These are phyloP conservation scores for Chrysopogon serrulatus DNA, from an alignment of 176 grass and related monocot genomes.

Conservation along the genomic window DNA sequence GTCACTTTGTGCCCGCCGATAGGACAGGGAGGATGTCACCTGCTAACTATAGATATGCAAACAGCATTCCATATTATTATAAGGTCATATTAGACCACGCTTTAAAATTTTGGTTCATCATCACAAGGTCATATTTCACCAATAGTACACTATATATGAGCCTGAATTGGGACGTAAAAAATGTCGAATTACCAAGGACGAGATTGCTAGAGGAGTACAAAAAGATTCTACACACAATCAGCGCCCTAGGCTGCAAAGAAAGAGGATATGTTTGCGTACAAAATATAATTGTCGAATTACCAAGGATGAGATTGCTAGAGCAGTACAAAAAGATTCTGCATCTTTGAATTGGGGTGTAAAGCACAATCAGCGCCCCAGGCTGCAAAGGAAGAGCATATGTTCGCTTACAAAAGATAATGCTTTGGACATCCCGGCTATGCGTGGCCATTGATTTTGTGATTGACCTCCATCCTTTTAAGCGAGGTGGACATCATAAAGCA, in stretches of 20 bases:
- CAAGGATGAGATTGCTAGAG: neutral
- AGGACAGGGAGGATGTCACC: conserved; percentile 8
- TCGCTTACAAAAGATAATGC: neutral
- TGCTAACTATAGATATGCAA: neutral
- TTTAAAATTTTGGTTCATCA: neutral
- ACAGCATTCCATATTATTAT: conserved; percentile 5
- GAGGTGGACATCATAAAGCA: neutral
- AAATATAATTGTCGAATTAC: too few relatives aligned
- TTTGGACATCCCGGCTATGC: neutral
- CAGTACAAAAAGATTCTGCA: neutral
- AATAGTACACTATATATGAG: too few relatives aligned
- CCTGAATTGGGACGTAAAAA: neutral
- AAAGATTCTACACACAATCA: neutral
- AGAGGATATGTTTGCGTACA: neutral
- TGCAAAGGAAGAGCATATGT: neutral
- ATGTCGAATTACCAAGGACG: neutral
- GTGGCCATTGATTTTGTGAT: neutral
- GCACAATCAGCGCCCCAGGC: neutral
- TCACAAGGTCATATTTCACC: neutral
- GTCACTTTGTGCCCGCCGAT: conserved; percentile 13
- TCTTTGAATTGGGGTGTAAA: neutral
- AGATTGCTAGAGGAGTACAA: neutral
- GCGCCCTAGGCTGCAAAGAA: neutral
- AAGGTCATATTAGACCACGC: too few relatives aligned
- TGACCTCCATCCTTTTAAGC: neutral